Evolutionary conservation across 148 eudicot species (phyloP), one percentile per base, ranked within the genome.

Genomic region (Nepenthes mirabilis): DNA sequence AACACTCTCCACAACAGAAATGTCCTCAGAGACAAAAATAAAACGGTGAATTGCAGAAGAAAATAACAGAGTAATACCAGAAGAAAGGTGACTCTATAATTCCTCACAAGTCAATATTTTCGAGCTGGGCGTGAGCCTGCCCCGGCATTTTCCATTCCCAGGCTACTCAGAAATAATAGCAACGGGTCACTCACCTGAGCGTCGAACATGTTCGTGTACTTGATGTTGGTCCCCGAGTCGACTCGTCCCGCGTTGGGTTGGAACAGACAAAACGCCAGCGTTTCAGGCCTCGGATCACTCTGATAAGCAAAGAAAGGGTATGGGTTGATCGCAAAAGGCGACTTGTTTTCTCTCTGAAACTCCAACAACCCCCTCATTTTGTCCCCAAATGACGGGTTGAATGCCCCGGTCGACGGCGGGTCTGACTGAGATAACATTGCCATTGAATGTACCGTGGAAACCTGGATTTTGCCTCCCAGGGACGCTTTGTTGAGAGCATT

Each of bases 131-230:
- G 23, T 23, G 23, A 23, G 23, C 23, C 23, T 23, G 23, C 23
- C 23, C 23, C 23, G 23, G 23, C 23, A 23, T 23, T 23, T 23
- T 23, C 23, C 23, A 23, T 23, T 23, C 23, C 23, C 23, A 23
- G 23, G 23, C 23, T 23, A 23, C 23, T 23, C 23, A 23, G 23
- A 23, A 23, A 23, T 23, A 23, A 23, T 23, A 23, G 23, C 23
- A 23, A 23, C 23, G 23, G 23, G 23, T 23, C 23, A 49, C 68
- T 65, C 49, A 80, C 87, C 87, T 77, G 84, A 8, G 97, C 97
- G 73, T 91, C 95, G 43, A 88, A 88, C 97, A 91, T 88, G 77
- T 88, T 91, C 88, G 75, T 85, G 70, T 91, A 91, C 72, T 87
- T 83, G 70, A 91, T 85, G 47, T 83, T 84, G 33, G 74, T 76